Base-by-base conservation (phyloP, 371 early-diverging fungal genomes). In the Mortierella sp. region DNA sequence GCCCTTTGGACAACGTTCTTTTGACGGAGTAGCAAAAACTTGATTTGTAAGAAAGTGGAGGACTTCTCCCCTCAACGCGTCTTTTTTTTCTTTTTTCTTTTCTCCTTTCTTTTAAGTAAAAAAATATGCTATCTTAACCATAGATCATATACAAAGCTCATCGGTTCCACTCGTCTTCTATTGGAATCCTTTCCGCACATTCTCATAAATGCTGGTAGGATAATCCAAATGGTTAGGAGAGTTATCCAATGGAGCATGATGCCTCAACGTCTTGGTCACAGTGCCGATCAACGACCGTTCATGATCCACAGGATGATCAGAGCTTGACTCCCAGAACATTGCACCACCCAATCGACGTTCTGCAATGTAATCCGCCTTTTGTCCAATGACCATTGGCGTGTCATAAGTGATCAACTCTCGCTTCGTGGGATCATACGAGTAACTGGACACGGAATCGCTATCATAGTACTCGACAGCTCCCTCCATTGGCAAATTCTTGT, bases 261-360 rank as follows among this genome's bases (percentile, higher is more conserved):
- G 79, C 37, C 66, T 72, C 43, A 90, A 68, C 16, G 59, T 56
- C 15, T 57, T 71, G 46, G 52, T 57, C 0, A 84, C 85, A 25
- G 82, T 68, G 9, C 81, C 74, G 7, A 89, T 52, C 53, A 90
- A 63, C 25, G 84, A 85, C 14, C 88, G 82, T n/a, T 81, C 72
- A 74, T 88, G 66, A 19, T 71, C 64, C 9, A 64, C 62, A n/a
- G 69, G 64, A 52, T 82, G 76, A 75, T 94, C 95, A 47, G 86
- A 86, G 58, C 88, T 87, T 55, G 94, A 75, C 76, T 94, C 94
- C 95, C 95, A 94, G 75, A 93, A 89, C 92, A 97, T 95, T 53
- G 91, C 88, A 4, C 97, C 98, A 26, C 89, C 91, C 46, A 98
- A 81, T 1, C 84, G 82, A 52, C 85, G 81, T 15, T 85, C 81